A percentile compares a stretch with the other conserved stretches of the same genome.
These are phyloP conservation scores for Colletotrichum tabaci DNA, from an alignment of 2,329 filamentous ascomycete genomes.

Conservation along the genomic window DNA sequence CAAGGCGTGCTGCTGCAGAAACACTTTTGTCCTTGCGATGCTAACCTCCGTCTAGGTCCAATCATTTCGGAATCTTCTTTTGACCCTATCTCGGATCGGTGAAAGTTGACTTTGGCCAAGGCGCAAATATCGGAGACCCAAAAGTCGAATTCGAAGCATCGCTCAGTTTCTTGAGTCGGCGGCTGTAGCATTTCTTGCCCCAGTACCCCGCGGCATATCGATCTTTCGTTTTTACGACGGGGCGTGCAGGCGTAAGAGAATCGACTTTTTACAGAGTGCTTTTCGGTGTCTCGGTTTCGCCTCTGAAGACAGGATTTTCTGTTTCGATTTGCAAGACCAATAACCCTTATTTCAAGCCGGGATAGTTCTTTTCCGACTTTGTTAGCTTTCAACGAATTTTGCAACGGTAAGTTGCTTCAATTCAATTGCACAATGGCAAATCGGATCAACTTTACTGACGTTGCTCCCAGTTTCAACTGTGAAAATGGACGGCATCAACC, in stretches of 20 bases:
- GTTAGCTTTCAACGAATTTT: constrained; percentile 1
- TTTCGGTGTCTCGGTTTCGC: constrained; percentile 56
- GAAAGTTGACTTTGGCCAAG: constrained; percentile 46
- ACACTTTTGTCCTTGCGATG: neutral
- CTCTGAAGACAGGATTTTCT: constrained; percentile 54
- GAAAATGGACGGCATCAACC: constrained; percentile 53
- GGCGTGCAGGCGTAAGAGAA: constrained; percentile 60
- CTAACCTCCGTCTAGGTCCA: constrained; percentile 33
- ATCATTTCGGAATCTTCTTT: constrained; percentile 40
- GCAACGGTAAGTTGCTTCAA: constrained; percentile 15
- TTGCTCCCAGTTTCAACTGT: constrained; percentile 11
- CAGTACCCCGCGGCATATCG: constrained; percentile 37
- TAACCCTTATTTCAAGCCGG: constrained; percentile 7
- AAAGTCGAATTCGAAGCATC: constrained; percentile 44
- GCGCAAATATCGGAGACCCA: constrained; percentile 40
- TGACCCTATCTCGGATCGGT: constrained; percentile 49
- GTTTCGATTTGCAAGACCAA: constrained; percentile 51
- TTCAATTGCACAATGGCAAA: no score
- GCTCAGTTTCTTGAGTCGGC: constrained; percentile 41
- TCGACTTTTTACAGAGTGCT: constrained; percentile 54
- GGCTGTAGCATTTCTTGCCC: constrained; percentile 41
- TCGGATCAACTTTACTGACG: neutral
- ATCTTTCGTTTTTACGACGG: constrained; percentile 46
- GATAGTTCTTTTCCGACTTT: constrained; percentile 13
- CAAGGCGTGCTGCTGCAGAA: neutral